Evolutionary conservation across 129 eudicot genomes (phyloP).

Genomic region (Arctium minus): DNA sequence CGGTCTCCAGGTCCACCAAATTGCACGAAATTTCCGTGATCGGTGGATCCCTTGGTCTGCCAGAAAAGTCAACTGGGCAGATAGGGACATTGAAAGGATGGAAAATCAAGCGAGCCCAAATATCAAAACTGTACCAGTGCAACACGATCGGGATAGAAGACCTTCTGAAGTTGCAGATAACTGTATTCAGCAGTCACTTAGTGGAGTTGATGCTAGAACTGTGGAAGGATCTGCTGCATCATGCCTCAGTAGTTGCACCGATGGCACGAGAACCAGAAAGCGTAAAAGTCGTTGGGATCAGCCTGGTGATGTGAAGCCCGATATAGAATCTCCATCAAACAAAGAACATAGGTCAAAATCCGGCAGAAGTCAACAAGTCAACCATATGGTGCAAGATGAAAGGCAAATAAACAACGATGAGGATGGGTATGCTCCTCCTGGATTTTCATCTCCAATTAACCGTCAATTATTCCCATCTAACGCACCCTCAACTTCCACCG

Average conservation of each 20-base stretch:
- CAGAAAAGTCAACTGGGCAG: slow-evolving; percentile 49
- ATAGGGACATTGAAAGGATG: slow-evolving; percentile 38
- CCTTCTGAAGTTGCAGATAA: slow-evolving; percentile 37
- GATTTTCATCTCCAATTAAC: slow-evolving; percentile 49
- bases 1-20: slow-evolving; percentile 76
- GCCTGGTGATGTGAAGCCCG: slow-evolving; percentile 30
- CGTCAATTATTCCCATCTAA: slow-evolving; percentile 22
- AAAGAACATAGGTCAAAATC: slow-evolving; percentile 27
- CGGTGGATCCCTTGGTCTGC: slow-evolving; percentile 59
- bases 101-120: slow-evolving; percentile 40
- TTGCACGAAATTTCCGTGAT: slow-evolving; percentile 79
- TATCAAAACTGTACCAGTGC: slow-evolving; percentile 24
- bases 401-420: slow-evolving; percentile 3
- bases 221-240: slow-evolving; percentile 43
- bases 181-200: slow-evolving; percentile 20
- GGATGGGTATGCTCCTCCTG: slow-evolving; percentile 71
- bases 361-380: not conserved
- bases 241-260: slow-evolving; percentile 23
- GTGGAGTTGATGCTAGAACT: slow-evolving; percentile 7
- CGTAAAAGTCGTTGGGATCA: slow-evolving; percentile 96
- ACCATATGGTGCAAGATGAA: slow-evolving; percentile 1
- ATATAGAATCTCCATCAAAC: slow-evolving; percentile 15
- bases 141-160: slow-evolving; percentile 25
- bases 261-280: slow-evolving; percentile 42
- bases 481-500: slow-evolving; percentile 19